Percentiles rank a stretch among this genome's conserved stretches.
These are phyloP conservation scores for Metarhizium brunneum DNA, from an alignment of 2,329 filamentous ascomycete genomes.

Conservation along the genomic window DNA sequence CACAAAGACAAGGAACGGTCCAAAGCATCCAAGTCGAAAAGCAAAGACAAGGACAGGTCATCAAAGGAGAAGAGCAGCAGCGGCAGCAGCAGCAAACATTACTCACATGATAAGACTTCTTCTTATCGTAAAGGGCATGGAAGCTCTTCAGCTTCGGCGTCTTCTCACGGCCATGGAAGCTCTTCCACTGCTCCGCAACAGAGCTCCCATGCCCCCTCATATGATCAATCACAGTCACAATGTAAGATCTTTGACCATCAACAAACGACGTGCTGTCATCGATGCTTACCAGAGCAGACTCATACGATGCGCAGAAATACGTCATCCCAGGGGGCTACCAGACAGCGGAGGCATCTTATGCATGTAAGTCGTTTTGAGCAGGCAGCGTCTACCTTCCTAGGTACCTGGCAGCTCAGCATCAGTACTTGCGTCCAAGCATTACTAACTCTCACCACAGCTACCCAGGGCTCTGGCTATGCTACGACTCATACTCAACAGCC, in stretches of 20 bases:
- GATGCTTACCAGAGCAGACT: neutral
- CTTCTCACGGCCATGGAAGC: neutral
- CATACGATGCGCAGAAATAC: neutral
- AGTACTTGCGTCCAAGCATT: neutral
- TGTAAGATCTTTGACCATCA: neutral
- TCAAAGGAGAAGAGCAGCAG: neutral
- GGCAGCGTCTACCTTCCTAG: neutral
- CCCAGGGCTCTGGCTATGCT: neutral
- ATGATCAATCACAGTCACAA: neutral
- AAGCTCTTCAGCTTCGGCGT: neutral
- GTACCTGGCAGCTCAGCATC: neutral
- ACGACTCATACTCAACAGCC: neutral
- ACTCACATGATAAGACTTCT: neutral
- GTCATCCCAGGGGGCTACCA: neutral
- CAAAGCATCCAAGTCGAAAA: neutral
- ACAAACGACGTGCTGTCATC: neutral
- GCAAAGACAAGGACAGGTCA: neutral
- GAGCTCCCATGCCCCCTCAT: neutral
- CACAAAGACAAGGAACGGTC: neutral
- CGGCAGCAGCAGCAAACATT: neutral
- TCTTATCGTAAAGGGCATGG: neutral
- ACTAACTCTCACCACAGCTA: neutral
- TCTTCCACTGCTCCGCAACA: neutral
- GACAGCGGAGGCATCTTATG: neutral
- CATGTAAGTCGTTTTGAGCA: neutral